Evolutionary conservation across 352 stramenopile species (phyloP), one percentile per base, ranked within the genome.

Genomic region (Globisporangium takayamanum): DNA sequence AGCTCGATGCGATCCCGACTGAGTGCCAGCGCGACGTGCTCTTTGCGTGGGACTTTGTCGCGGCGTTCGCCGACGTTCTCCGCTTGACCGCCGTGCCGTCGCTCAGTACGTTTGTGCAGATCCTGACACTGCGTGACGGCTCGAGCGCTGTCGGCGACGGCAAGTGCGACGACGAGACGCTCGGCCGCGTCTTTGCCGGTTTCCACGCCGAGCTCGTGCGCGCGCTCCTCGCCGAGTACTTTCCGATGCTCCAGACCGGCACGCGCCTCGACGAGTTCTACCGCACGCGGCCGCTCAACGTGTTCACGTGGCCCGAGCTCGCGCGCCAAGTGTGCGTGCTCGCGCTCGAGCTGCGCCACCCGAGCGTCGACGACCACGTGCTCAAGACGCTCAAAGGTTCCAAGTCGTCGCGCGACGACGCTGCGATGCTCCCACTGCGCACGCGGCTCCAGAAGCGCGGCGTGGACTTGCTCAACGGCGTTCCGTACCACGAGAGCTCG

Each of bases 291-390:
- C 84, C 84, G 11, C 71, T 94, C 55, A 94, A 92, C 48, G 55
- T 68, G 12, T 75, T 92, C 60, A 92, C 70, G 15, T 94, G 84
- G 84, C 80, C 82, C n/a, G 84, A 94, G 71, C 56, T 92, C 39
- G 80, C 76, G 50, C 80, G 82, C 18, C 65, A 89, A 64, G 78
- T 90, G 28, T 92, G 79, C 44, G 68, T 90, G 7, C 63, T 94
- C 41, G 76, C 81, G 12, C 79, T 91, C 18, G 84, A 94, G 46
- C 68, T 80, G 28, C 81, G 80, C 26, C 81, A 88, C 18, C 81
- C 79, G 1, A 89, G 74, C 58, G 55, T 63, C 0, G 84, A 94
- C 49, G 82, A 92, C 26, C 75, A 87, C 47, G 36, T 88, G 52
- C 63, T 94, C 11, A 94, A 92, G 55, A 64, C 76, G 26, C 69